Evolutionary conservation across 192 early-diverging fungal genomes (phyloP).

Genomic region (Obelidium mucronatum): DNA sequence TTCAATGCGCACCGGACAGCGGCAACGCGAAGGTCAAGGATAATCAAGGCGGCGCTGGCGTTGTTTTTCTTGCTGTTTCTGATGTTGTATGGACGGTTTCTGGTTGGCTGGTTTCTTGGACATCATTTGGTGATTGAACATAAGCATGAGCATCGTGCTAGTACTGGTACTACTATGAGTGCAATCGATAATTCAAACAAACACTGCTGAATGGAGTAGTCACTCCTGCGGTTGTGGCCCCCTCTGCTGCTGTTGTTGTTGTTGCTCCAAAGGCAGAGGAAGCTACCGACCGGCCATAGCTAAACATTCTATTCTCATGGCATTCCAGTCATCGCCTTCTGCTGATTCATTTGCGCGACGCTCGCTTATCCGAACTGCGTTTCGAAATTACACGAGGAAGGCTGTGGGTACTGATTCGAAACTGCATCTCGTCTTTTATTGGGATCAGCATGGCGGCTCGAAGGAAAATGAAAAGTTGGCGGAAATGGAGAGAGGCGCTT

Average conservation of each 20-base stretch:
- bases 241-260: background rate
- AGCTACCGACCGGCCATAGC: background rate
- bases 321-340: background rate
- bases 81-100: background rate
- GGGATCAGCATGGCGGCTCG: background rate
- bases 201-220: no score
- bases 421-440: slow-evolving; percentile 10
- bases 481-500: background rate
- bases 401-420: background rate
- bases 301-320: background rate
- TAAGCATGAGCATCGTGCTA: background rate
- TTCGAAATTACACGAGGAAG: background rate
- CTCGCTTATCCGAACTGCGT: background rate
- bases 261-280: background rate
- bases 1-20: background rate
- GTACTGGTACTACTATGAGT: background rate
- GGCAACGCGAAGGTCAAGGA: background rate
- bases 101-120: background rate
- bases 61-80: background rate
- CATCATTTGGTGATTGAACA: slow-evolving; percentile 5
- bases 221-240: no score
- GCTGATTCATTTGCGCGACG: background rate
- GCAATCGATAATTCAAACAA: no score
- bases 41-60: background rate
- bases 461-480: background rate